Conservation (phyloP, 1,139 yeast species). For the Scheffersomyces lignicola region DNA sequence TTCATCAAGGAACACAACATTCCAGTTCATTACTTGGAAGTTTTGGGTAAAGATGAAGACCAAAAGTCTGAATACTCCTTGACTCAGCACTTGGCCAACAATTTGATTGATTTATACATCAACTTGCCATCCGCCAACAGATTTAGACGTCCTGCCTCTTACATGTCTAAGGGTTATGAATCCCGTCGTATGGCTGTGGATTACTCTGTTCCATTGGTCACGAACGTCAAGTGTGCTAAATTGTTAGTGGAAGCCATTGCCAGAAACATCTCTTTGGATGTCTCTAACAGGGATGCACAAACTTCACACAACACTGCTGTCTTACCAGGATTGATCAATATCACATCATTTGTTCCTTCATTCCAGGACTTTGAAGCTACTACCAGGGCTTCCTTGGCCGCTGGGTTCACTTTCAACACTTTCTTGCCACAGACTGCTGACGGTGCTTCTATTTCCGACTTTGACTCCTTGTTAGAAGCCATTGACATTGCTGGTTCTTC, state of each 20-base stretch:
- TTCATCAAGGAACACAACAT: constrained; percentile 92
- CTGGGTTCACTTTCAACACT: constrained; percentile 89
- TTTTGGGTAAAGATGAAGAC: constrained; percentile 68
- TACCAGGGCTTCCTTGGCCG: constrained; percentile 69
- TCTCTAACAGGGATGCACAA: constrained; percentile 81
- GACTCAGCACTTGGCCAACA: constrained; percentile 94
- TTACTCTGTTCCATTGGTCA: constrained; percentile 94
- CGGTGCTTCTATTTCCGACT: constrained; percentile 63
- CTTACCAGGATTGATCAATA: constrained; percentile 84
- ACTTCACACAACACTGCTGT: constrained; percentile 81
- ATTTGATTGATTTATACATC: constrained; percentile 93
- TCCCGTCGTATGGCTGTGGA: constrained; percentile 99
- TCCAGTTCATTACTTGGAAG: constrained; percentile 94
- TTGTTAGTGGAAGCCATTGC: constrained; percentile 90
- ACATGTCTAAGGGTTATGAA: constrained; percentile 95
- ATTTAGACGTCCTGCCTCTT: constrained; percentile 98
- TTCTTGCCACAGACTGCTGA: constrained; percentile 71
- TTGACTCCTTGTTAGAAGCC: constrained; percentile 63
- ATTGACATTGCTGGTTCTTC: constrained; percentile 55
- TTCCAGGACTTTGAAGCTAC: constrained; percentile 63
- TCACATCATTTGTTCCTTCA: constrained; percentile 77
- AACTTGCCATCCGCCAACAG: constrained; percentile 96
- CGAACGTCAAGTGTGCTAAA: constrained; percentile 97
- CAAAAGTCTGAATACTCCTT: constrained; percentile 93
- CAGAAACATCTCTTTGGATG: constrained; percentile 66